Evolutionary conservation across 768 basidiomycete genomes (phyloP), one percentile per base, ranked within the genome.

Genomic region (Xerocomellus intermedius): DNA sequence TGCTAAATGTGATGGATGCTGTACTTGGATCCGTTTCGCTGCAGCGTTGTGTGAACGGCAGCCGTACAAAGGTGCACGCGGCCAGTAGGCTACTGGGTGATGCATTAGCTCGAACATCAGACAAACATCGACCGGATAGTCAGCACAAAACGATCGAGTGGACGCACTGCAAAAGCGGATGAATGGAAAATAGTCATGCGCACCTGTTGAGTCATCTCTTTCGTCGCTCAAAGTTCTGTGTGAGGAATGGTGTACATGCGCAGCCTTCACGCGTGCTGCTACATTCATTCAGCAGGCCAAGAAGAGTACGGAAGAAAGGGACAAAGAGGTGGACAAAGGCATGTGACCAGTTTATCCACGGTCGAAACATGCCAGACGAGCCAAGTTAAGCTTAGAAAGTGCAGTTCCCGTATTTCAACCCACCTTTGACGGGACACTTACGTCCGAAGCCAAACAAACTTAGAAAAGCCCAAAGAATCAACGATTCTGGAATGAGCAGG

Each of bases 401-500:
- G 26, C 26, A 4, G 5, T 26, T 26, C 5, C 26, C 4, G 26
- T 26, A 4, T 26, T 7, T 26, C 26, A 26, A 26, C 26, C 5
- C 26, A 26, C 26, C 26, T 26, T 26, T 7, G 26, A 26, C 1
- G 5, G 26, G 26, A 24, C 26, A 5, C 26, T 5, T 26, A 26
- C 5, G 26, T 26, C 26, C 26, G 5, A 26, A 26, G 6, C 4
- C 26, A 26, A 26, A 26, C 26, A 26, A 26, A 6, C 26, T 26
- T 26, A 26, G 6, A 26, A 26, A 26, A 26, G 26, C 5, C 5
- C 26, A 4, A 26, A 26, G 26, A 26, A 26, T 26, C 26, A 60
- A 62, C 8, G n/a, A 19, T 32, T 61, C 36, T 2, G 54, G 62
- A 42, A 64, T 17, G 32, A 63, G 54, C 22, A 63, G 2, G 19